Evolutionary conservation across 768 basidiomycete species (phyloP).

Genomic region (Gymnopilus dilepis): DNA sequence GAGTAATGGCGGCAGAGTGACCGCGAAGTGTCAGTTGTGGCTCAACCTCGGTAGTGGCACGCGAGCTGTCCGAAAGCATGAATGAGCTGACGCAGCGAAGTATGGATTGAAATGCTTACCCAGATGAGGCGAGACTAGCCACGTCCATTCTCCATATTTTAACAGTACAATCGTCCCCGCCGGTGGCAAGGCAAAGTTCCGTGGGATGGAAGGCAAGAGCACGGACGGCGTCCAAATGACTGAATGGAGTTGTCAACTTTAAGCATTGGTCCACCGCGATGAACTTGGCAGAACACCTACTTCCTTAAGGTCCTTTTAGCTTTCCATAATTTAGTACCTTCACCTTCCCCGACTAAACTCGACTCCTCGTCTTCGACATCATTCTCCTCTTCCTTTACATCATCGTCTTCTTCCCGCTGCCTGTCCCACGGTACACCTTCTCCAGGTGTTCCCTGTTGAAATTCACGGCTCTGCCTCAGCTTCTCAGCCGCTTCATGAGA

Average conservation of each 20-base stretch:
- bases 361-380: conserved; percentile 70
- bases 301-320: conserved; percentile 87
- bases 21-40: conserved; percentile 93
- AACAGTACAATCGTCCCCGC: conserved; percentile 93
- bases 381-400: conserved; percentile 73
- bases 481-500: conserved; percentile 68
- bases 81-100: conserved; percentile 21
- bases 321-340: conserved; percentile 81
- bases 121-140: conserved; percentile 70
- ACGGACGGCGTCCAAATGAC: conserved; percentile 93
- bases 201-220: conserved; percentile 89
- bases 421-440: conserved; percentile 57
- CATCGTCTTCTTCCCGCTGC: conserved; percentile 62
- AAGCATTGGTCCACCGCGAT: conserved; percentile 10
- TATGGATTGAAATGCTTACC: conserved; percentile 56
- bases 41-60: conserved; percentile 85
- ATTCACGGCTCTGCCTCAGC: conserved; percentile 47
- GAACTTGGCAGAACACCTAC: conserved; percentile 53
- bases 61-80: conserved; percentile 47
- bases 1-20: conserved; percentile 90
- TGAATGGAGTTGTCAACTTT: conserved; percentile 36
- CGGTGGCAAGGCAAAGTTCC: conserved; percentile 87
- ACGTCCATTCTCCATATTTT: conserved; percentile 96
- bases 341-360: conserved; percentile 67
- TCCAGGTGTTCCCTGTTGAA: conserved; percentile 33